These are phyloP conservation scores for Diplodia mutila DNA, from an alignment of 2,329 filamentous ascomycete genomes.

Conservation along the genomic window DNA sequence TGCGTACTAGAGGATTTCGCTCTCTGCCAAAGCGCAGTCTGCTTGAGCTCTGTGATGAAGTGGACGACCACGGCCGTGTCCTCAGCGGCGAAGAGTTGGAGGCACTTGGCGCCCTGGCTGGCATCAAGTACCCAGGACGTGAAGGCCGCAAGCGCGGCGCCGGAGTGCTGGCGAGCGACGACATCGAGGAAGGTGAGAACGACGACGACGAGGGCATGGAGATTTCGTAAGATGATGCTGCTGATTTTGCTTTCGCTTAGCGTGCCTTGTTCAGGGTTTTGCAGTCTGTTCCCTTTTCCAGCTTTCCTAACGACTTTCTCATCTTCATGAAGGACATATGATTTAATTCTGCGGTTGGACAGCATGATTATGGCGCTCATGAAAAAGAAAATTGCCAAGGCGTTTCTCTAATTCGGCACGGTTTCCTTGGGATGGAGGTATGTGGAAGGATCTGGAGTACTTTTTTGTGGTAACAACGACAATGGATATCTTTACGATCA, in stretches of 20 bases:
- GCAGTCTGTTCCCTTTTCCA: not conserved
- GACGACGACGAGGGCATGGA: slow-evolving; percentile 50
- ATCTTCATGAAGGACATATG: slow-evolving; percentile 6
- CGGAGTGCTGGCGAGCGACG: slow-evolving; percentile 44
- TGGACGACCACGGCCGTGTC: slow-evolving; percentile 89
- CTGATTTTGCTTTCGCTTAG: not conserved
- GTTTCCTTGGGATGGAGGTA: slow-evolving; percentile 3
- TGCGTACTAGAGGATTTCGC: slow-evolving; percentile 85
- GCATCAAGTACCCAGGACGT: slow-evolving; percentile 43
- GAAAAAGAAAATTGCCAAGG: slow-evolving; percentile 8
- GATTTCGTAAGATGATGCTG: slow-evolving; percentile 36
- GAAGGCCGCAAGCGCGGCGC: slow-evolving; percentile 50
- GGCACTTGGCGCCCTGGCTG: slow-evolving; percentile 58
- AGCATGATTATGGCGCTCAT: slow-evolving; percentile 18
- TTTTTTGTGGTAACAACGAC: not conserved
- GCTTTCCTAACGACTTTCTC: slow-evolving; percentile 2
- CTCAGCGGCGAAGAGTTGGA: slow-evolving; percentile 84
- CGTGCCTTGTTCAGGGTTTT: not conserved
- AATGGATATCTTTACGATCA: slow-evolving; percentile 19
- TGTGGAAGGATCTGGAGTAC: slow-evolving; percentile 14
- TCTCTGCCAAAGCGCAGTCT: slow-evolving; percentile 77
- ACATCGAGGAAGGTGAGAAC: slow-evolving; percentile 49
- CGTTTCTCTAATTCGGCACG: not conserved
- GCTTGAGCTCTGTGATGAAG: slow-evolving; percentile 89
- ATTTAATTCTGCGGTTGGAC: not conserved